phyloP scores from a whole-genome alignment of 257 asterid species.

The Solanum virginianum region DNA sequence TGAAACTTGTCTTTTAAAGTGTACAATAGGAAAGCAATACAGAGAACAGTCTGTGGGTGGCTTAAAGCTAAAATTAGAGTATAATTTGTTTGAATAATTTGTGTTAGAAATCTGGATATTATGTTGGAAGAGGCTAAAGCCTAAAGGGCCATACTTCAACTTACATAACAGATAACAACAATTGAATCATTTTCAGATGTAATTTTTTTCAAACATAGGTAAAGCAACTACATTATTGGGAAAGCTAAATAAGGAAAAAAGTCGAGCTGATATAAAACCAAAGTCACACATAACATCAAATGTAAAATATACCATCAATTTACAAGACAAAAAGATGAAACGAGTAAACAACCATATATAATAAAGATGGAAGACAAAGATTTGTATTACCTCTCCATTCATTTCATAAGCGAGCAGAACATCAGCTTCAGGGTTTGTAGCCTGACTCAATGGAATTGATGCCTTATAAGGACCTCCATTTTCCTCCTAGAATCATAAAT shows the following conservation, averaged over 20 bases:
- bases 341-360: neutral
- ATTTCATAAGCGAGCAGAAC: constrained; percentile 94
- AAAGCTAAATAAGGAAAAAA: neutral
- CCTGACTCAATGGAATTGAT: constrained; percentile 78
- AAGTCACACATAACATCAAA: neutral
- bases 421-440: constrained; percentile 89
- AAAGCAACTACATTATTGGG: neutral
- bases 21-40: neutral
- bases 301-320: neutral
- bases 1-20: neutral
- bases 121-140: neutral
- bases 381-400: constrained; percentile 76
- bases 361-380: neutral
- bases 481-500: constrained; percentile 53
- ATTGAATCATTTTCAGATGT: neutral
- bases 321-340: neutral
- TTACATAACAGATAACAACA: neutral
- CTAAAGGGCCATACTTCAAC: neutral
- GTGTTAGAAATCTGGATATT: neutral
- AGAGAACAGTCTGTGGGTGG: neutral
- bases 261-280: neutral
- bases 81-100: neutral
- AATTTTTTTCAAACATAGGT: neutral
- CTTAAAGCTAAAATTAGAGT: neutral
- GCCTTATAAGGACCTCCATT: constrained; percentile 97